Evolutionary conservation across 169 alveolate species (phyloP).

Genomic region (Eimeria zaria): DNA sequence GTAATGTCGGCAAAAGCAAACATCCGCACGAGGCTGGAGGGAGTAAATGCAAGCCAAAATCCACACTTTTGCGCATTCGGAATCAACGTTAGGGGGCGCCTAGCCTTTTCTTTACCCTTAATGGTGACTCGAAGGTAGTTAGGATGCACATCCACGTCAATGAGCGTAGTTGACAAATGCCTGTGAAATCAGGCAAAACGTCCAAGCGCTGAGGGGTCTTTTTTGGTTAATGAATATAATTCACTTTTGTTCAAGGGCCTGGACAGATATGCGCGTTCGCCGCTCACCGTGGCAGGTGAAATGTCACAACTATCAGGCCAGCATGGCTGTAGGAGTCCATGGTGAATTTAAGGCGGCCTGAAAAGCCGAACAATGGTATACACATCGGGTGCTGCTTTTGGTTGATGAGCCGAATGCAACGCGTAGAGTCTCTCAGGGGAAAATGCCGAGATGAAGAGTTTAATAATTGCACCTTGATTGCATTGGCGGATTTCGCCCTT

Average conservation of each 20-base stretch:
- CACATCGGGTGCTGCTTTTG: neutral
- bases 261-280: neutral
- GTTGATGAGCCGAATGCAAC: neutral
- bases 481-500: conserved; percentile 95
- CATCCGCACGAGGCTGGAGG: neutral
- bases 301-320: conserved; percentile 88
- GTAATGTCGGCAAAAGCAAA: neutral
- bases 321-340: conserved; percentile 90
- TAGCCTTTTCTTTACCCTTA: conserved; percentile 52
- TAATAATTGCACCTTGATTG: conserved; percentile 92
- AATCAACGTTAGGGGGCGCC: neutral
- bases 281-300: conserved; percentile 89
- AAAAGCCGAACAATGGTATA: neutral
- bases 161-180: conserved; percentile 92
- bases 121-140: conserved; percentile 88
- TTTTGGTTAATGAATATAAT: neutral
- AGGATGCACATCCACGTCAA: conserved; percentile 94
- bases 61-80: neutral
- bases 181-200: neutral
- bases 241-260: neutral
- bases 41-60: neutral
- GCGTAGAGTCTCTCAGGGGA: conserved; percentile 83
- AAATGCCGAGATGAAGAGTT: neutral
- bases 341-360: conserved; percentile 82
- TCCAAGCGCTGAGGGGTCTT: neutral